Base-by-base conservation (phyloP, 2,329 filamentous ascomycete species). In the Xylaria arbuscula region DNA sequence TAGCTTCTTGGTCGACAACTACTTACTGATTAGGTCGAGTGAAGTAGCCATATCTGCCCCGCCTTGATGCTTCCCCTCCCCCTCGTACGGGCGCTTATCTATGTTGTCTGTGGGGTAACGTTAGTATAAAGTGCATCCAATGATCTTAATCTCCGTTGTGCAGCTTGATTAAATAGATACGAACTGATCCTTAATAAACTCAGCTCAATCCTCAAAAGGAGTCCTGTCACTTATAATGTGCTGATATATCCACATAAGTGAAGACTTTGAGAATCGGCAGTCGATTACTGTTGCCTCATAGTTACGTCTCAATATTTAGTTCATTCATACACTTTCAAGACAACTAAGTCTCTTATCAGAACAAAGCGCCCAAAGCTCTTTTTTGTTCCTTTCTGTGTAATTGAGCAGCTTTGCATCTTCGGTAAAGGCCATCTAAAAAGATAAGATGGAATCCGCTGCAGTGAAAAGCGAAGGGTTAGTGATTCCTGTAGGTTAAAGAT, bases 381-480 rank as follows among this genome's bases (percentile, higher is more conserved):
- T 38, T 8, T 48, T 19, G 50, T 24, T 36, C 28, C 28, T 28
- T 28, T 28, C 28, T n/a, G 28, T 28, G 28, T 13, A 17, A 55
- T 19, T 15, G 22, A 11, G 17, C 24, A 13, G 9, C 15, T 53
- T 51, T 42, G 36, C 28, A 59, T 38, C n/a, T 50, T 32, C 7
- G 17, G 24, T 15, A 13, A 47, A 34, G n/a, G 10, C 5, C 17
- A 28, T 32, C 17, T 11, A 36, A n/a, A 54, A 57, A n/a, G 13
- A 15, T 28, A 70, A 53, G 68, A 83, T 81, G 80, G 77, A 80
- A 62, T 67, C 77, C 34, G 77, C 83, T 36, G 84, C 84, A 50
- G 85, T 88, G 22, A 81, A 83, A 72, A 82, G 82, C 63, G 83
- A 87, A 67, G 85, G 84, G 10, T 82, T 88, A 53, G 78, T 85